phyloP scores from a whole-genome alignment of 208 protist genomes.

The Trypanosoma cruzi region DNA sequence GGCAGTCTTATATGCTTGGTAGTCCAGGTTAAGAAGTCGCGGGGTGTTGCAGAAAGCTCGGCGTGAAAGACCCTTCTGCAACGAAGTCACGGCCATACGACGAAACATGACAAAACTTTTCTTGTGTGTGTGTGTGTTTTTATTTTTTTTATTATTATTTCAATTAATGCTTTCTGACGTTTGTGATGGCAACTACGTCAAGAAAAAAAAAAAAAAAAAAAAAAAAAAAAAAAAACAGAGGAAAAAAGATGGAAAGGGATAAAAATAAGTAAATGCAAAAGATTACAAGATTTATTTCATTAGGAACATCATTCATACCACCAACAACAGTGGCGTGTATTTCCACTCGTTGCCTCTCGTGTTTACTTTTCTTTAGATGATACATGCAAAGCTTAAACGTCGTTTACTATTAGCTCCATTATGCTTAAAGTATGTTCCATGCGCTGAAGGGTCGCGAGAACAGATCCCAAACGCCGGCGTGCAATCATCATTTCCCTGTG shows the following conservation, averaged over 20 bases:
- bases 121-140: constrained; percentile 20
- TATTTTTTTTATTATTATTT: constrained; percentile 17
- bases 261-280: neutral
- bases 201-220: constrained; percentile 12
- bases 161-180: neutral
- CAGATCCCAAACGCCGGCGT: constrained; percentile 58
- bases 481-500: constrained; percentile 75
- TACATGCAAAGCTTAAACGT: constrained; percentile 25
- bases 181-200: neutral
- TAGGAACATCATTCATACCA: neutral
- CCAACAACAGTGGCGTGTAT: constrained; percentile 1
- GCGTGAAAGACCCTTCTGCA: constrained; percentile 22
- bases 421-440: constrained; percentile 73
- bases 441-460: constrained; percentile 52
- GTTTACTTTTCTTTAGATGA: neutral
- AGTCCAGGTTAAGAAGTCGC: constrained; percentile 77
- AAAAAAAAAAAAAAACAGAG: constrained; percentile 12
- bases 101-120: constrained; percentile 50
- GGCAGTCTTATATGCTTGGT: constrained; percentile 79
- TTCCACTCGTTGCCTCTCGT: neutral
- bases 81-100: constrained; percentile 39
- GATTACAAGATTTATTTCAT: neutral
- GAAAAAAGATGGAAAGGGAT: neutral
- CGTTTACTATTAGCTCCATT: constrained; percentile 86
- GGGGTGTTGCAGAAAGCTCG: constrained; percentile 53